Evolutionary conservation across 768 basidiomycete species (phyloP), one percentile per base, ranked within the genome.

Genomic region (Megacollybia marginata): DNA sequence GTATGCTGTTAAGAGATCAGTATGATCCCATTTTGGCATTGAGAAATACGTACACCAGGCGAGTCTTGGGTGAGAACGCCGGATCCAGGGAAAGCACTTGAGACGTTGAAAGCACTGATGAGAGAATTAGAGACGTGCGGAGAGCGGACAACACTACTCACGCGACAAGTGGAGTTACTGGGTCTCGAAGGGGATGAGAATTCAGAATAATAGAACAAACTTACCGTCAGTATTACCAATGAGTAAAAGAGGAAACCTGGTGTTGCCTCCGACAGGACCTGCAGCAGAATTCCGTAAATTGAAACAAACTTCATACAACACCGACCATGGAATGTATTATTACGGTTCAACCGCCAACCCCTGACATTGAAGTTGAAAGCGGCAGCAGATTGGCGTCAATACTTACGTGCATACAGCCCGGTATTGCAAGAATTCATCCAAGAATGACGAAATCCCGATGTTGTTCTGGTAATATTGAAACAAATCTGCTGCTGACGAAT

Each of bases 51-150:
- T 11, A 52, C 56, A n/a, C 56, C 56, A 9, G 34, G 19, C 1
- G 55, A 56, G 40, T 57, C 55, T 47, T 57, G 54, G 9, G 54
- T 56, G 12, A 60, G 33, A n/a, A 61, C 58, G 11, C 57, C 56
- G 12, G 59, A 57, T 1, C 53, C 53, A 4, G 40, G 13, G 49
- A 54, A 61, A 4, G 54, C 54, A 31, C 53, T 31, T 4, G 58
- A 47, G 56, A 57, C 57, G 31, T 55, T 59, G 13, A 47, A 50
- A 5, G 59, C 54, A 10, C 59, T 61, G 28, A 23, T 31, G 20
- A 5, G 47, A 9, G 33, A 42, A 23, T 31, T 44, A 19, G 13
- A 44, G 18, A 44, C 15, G 23, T 12, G 18, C 16, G 12, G 48
- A 28, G 15, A 38, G 35, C 32, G 3, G 6, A 12, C 44, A 45